Conservation (phyloP, 805 yeast species). For the Candida qinlingensis region DNA sequence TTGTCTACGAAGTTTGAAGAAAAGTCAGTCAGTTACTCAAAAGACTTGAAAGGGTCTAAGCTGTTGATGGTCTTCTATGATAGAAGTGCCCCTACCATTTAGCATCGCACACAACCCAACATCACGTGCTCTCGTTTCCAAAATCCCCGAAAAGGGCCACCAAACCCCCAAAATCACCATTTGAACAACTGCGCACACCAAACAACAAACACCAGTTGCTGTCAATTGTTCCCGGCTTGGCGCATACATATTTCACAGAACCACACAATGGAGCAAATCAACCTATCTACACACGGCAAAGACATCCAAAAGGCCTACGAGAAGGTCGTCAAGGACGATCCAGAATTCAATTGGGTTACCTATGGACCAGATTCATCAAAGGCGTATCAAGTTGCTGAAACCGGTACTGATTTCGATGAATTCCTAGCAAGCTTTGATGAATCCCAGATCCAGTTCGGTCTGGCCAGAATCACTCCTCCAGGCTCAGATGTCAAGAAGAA, state of each 20-base stretch:
- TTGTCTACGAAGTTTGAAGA: too few species aligned
- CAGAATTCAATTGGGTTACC: conserved; percentile 66
- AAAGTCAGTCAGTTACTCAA: neutral
- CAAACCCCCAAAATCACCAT: neutral
- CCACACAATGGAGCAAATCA: conserved; percentile 38
- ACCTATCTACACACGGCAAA: conserved; percentile 62
- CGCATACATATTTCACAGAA: neutral
- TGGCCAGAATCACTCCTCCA: conserved; percentile 81
- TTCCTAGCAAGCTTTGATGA: conserved; percentile 81
- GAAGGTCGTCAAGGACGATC: conserved; percentile 73
- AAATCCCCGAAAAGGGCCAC: neutral
- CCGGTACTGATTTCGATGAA: conserved; percentile 65
- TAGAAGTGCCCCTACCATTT: neutral
- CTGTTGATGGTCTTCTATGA: neutral
- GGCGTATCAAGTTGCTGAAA: conserved; percentile 36
- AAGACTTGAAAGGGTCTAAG: neutral
- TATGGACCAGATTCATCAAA: conserved; percentile 63
- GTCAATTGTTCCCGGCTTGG: neutral
- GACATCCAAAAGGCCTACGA: conserved; percentile 73
- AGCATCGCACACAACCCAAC: too few species aligned
- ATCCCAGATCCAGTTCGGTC: conserved; percentile 84
- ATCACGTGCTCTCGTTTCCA: neutral
- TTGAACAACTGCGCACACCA: too few species aligned
- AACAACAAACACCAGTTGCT: too few species aligned
- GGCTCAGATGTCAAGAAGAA: conserved; percentile 88